Evolutionary conservation across 208 protist species (phyloP).

Genomic region (Naegleria lovaniensis): DNA sequence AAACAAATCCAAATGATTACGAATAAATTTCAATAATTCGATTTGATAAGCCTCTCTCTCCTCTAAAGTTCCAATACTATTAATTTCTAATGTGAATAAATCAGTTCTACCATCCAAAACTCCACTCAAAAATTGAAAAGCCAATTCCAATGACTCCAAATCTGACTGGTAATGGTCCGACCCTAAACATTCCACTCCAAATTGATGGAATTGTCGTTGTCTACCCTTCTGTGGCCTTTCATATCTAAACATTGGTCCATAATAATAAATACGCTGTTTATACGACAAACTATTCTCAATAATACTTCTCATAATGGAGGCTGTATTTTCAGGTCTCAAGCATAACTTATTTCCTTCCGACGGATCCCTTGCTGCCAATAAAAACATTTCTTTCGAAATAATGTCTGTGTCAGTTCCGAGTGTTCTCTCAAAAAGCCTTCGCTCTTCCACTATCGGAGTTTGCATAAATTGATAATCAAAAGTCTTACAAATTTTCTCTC

Average conservation of each 20-base stretch:
- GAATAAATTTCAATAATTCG: slow-evolving; percentile 34
- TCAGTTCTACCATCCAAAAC: slow-evolving; percentile 12
- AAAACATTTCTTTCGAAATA: slow-evolving; percentile 52
- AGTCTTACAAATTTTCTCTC: not conserved
- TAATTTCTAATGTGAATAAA: slow-evolving; percentile 38
- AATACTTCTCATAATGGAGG: slow-evolving; percentile 42
- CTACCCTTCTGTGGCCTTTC: slow-evolving; percentile 51
- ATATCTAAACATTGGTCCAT: slow-evolving; percentile 52
- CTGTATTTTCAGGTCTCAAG: slow-evolving; percentile 48
- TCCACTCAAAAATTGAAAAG: slow-evolving; percentile 31
- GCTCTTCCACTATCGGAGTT: slow-evolving; percentile 49
- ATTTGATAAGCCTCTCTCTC: slow-evolving; percentile 36
- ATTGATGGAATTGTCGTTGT: slow-evolving; percentile 47
- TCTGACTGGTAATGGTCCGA: slow-evolving; percentile 26
- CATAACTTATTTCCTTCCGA: slow-evolving; percentile 33
- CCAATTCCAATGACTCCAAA: slow-evolving; percentile 40
- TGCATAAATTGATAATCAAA: slow-evolving; percentile 27
- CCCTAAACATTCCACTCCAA: slow-evolving; percentile 45
- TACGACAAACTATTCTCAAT: slow-evolving; percentile 24
- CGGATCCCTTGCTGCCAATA: slow-evolving; percentile 31
- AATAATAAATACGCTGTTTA: slow-evolving; percentile 43
- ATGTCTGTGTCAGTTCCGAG: slow-evolving; percentile 45
- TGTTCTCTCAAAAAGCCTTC: slow-evolving; percentile 41
- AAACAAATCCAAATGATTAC: not conserved
- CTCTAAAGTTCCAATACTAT: slow-evolving; percentile 43